Evolutionary conservation across 768 basidiomycete species (phyloP), one percentile per base, ranked within the genome.

Genomic region (Favolaschia claudopus): DNA sequence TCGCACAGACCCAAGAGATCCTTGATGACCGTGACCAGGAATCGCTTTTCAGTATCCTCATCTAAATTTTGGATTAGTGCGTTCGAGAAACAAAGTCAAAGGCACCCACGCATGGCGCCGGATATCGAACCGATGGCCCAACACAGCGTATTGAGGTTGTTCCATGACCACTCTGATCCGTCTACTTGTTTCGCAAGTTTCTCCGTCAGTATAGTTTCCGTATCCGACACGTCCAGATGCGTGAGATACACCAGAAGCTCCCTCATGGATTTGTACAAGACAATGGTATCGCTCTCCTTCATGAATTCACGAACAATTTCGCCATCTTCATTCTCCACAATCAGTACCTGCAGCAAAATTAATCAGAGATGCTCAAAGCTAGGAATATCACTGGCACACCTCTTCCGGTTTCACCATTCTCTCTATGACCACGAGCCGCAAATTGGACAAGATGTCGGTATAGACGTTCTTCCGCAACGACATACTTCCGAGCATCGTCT

Each of bases 51-150:
- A 4, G 95, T 95, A 72, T 99, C 96, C 78, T 99, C 97, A 68
- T 97, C 96, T 98, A 63, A 19, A 50, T 44, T 27, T 31, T 38
- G 1, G 56, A 50, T 48, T 51, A 51, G 51, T 27, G 29, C 40
- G 20, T 7, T 31, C 32, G 17, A 33, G 46, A n/a, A 13, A 36
- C 15, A 22, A 49, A 37, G 37, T 43, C 13, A 15, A 10, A 58
- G 39, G 49, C 20, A 84, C 93, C 73, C 69, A 96, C 96, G 98
- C 97, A 99, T 99, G 3, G 96, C 96, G 38, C 96, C 95, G 20
- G 96, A 98, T 60, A 99, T 99, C 2, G 96, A 98, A 57, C 97
- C 97, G 67, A 99, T 99, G 51, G 97, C 97, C 97, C 97, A 99
- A 76, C 97, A 99, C 12, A 99, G 87, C 4, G 96, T 98, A 76